Evolutionary conservation across 345 rosid species (phyloP).

Genomic region (Salix suchowensis): DNA sequence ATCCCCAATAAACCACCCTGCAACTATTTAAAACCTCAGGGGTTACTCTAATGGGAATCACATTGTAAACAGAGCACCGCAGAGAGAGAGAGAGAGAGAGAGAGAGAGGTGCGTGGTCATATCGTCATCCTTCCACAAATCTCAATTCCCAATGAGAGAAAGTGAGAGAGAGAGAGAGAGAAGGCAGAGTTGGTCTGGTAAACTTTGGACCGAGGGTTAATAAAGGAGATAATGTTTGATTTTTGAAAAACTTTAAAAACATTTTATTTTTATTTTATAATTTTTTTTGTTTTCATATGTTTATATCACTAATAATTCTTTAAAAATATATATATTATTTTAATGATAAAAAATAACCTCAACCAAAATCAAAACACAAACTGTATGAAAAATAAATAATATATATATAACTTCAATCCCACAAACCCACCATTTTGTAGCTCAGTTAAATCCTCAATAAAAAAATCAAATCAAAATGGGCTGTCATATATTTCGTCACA

Average conservation of each 20-base stretch:
- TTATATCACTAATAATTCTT: too few relatives aligned
- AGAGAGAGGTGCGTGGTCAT: conserved; percentile 22
- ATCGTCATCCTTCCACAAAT: conserved; percentile 32
- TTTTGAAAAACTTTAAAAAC: too few relatives aligned
- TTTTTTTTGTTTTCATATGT: too few relatives aligned
- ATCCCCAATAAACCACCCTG: conserved; percentile 40
- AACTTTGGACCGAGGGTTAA: conserved; percentile 34
- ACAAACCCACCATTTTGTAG: neutral
- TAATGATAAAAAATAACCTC: too few relatives aligned
- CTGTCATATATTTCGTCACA: neutral
- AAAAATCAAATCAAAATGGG: neutral
- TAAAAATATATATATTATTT: too few relatives aligned
- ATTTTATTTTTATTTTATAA: too few relatives aligned
- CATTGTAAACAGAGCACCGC: conserved; percentile 14
- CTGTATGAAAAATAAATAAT: neutral
- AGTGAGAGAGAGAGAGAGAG: neutral
- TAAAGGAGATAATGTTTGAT: neutral
- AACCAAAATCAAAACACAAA: too few relatives aligned
- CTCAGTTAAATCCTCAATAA: conserved; percentile 1
- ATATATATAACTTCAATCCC: neutral
- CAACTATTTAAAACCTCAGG: conserved; percentile 7
- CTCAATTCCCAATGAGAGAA: conserved; percentile 31
- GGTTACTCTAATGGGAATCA: conserved; percentile 16
- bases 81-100: neutral
- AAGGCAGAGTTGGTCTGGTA: conserved; percentile 16